A percentile compares a stretch with the other conserved stretches of the same genome.
Conservation (phyloP, 495 filamentous ascomycete genomes). For the Trichoderma parareesei region DNA sequence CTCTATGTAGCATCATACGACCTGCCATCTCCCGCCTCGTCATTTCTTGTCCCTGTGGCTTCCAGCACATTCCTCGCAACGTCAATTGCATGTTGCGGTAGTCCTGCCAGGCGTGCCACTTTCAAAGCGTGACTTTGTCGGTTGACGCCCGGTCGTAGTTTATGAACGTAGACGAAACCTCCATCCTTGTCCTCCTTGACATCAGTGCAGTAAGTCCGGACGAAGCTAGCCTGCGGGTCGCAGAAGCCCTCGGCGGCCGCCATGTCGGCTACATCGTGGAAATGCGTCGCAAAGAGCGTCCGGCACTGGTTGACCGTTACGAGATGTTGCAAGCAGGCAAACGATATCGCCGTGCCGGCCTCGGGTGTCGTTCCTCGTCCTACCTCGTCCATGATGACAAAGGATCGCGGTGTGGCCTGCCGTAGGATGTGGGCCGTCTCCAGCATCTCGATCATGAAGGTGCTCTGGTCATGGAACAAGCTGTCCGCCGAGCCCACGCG, state of each 20-base stretch:
- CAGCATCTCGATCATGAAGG: slow-evolving; percentile 89
- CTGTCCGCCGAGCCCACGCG: slow-evolving; percentile 90
- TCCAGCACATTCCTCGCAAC: slow-evolving; percentile 43
- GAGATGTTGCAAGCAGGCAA: slow-evolving; percentile 77
- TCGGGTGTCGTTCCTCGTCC: slow-evolving; percentile 88
- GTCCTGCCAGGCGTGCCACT: slow-evolving; percentile 77
- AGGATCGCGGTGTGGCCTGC: slow-evolving; percentile 57
- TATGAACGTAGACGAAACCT: slow-evolving; percentile 83
- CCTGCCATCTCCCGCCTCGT: neutral
- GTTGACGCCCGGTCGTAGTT: slow-evolving; percentile 74
- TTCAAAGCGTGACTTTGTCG: slow-evolving; percentile 82
- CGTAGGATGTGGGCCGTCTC: slow-evolving; percentile 65
- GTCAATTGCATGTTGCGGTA: slow-evolving; percentile 53
- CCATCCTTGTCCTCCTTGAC: slow-evolving; percentile 56
- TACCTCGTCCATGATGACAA: slow-evolving; percentile 99
- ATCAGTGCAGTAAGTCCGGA: slow-evolving; percentile 87
- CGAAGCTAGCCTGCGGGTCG: slow-evolving; percentile 38
- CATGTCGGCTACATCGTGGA: slow-evolving; percentile 78
- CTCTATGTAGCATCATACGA: neutral
- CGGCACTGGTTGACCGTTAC: slow-evolving; percentile 67
- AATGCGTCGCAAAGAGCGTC: slow-evolving; percentile 90
- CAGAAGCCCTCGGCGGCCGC: slow-evolving; percentile 25
- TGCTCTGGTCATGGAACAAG: slow-evolving; percentile 83
- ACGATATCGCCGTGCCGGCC: slow-evolving; percentile 84
- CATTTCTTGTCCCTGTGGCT: slow-evolving; percentile 12